phyloP scores from a whole-genome alignment of 805 yeast species.

The Saccharomyces eubayanus region DNA sequence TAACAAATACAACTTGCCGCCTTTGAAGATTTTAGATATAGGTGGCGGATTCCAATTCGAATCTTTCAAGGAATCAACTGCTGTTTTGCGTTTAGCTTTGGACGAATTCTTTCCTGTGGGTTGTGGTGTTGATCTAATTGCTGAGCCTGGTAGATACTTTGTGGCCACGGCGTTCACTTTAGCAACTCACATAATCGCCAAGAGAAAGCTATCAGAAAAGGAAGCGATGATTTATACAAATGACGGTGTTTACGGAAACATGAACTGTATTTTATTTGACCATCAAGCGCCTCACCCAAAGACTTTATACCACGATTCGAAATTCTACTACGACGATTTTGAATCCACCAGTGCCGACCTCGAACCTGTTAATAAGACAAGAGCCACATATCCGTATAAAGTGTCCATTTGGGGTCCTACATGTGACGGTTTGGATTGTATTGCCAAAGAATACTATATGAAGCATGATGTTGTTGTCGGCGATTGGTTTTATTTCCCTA shows the following conservation, averaged over 20 bases:
- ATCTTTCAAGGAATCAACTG: constrained; percentile 52
- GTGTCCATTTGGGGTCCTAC: constrained; percentile 97
- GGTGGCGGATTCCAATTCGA: constrained; percentile 87
- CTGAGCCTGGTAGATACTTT: constrained; percentile 91
- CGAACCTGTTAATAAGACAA: not conserved
- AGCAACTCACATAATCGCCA: constrained; percentile 80
- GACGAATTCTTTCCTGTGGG: constrained; percentile 49
- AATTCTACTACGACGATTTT: constrained; percentile 36
- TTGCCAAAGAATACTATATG: constrained; percentile 45
- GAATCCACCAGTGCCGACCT: constrained; percentile 17
- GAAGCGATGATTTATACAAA: constrained; percentile 75
- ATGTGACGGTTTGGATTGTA: constrained; percentile 91
- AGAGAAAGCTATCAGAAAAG: constrained; percentile 40
- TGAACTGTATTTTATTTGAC: constrained; percentile 89
- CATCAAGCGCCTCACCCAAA: constrained; percentile 73
- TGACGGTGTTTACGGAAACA: constrained; percentile 92
- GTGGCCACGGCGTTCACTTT: constrained; percentile 80
- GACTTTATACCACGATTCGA: constrained; percentile 50
- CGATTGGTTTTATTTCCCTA: constrained; percentile 83
- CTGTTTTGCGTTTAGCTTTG: constrained; percentile 47
- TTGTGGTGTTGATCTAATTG: constrained; percentile 47
- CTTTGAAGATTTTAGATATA: constrained; percentile 59
- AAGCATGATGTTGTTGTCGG: constrained; percentile 64
- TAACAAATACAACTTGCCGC: constrained; percentile 34
- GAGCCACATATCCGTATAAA: constrained; percentile 20